Evolutionary conservation across 2,329 filamentous ascomycete genomes (phyloP).

Genomic region (Fusarium nematophilum): DNA sequence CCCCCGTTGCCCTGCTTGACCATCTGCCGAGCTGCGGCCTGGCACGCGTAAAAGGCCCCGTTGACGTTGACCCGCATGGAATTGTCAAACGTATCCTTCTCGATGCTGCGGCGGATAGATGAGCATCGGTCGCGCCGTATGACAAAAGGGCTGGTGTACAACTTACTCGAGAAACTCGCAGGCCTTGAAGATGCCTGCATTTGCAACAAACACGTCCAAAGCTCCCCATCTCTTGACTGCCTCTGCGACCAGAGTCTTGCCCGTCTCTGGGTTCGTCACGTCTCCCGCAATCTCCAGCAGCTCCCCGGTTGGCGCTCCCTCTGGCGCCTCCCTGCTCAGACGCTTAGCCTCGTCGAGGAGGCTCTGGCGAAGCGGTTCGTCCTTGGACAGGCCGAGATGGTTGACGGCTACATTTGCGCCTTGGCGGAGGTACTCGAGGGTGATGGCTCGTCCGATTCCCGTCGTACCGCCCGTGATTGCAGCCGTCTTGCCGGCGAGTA

Average conservation of each 20-base stretch:
- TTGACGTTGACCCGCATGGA: conserved; percentile 56
- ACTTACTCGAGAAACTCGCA: conserved; percentile 3
- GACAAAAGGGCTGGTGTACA: no score
- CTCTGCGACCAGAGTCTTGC: not conserved
- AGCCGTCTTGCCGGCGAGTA: conserved; percentile 67
- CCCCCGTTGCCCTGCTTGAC: conserved; percentile 64
- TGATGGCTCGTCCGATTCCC: conserved; percentile 84
- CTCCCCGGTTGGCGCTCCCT: conserved; percentile 72
- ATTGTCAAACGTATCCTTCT: conserved; percentile 9
- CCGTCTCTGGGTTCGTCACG: conserved; percentile 7
- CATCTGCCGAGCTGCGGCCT: conserved; percentile 85
- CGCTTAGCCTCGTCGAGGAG: conserved; percentile 8
- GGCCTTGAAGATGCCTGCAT: conserved; percentile 19
- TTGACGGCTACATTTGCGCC: conserved; percentile 81
- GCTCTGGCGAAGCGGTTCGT: conserved; percentile 55
- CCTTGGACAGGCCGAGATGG: conserved; percentile 69
- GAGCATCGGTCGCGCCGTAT: no score
- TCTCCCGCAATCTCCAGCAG: conserved; percentile 15
- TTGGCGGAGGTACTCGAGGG: conserved; percentile 77
- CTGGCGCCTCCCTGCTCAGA: conserved; percentile 48
- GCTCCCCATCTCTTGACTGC: conserved; percentile 15
- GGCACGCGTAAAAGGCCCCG: conserved; percentile 83
- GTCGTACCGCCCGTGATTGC: conserved; percentile 85
- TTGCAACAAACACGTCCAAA: conserved; percentile 18
- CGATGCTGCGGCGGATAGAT: no score